Conservation (phyloP, 1,284 basidiomycete species). For the Mycena citricolor region DNA sequence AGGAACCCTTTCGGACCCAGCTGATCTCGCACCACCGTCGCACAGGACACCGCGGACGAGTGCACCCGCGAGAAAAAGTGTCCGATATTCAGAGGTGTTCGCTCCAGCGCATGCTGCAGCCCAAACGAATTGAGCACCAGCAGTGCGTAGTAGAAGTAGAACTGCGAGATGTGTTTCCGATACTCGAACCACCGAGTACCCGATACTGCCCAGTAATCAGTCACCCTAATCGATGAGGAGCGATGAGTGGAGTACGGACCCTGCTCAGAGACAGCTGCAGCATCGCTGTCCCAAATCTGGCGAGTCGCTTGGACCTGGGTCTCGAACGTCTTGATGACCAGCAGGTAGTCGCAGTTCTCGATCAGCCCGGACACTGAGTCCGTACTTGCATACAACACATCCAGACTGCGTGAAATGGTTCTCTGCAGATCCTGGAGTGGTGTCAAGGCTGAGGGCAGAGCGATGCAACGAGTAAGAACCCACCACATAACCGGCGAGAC, state of each 20-base stretch:
- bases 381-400: slow-evolving; percentile 86
- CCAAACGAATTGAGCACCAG: slow-evolving; percentile 94
- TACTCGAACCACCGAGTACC: slow-evolving; percentile 43
- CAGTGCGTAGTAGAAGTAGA: slow-evolving; percentile 84
- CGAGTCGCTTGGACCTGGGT: slow-evolving; percentile 74
- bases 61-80: slow-evolving; percentile 88
- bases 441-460: slow-evolving; percentile 5
- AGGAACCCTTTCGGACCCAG: slow-evolving; percentile 76
- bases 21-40: slow-evolving; percentile 70
- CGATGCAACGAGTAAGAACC: slow-evolving; percentile 31
- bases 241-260: too few species aligned
- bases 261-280: slow-evolving; percentile 24
- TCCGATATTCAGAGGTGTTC: slow-evolving; percentile 69
- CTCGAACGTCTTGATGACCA: slow-evolving; percentile 83
- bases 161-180: slow-evolving; percentile 57
- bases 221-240: too few species aligned
- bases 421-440: slow-evolving; percentile 74
- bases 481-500: slow-evolving; percentile 71
- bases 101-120: slow-evolving; percentile 88
- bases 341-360: slow-evolving; percentile 83
- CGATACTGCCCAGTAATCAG: too few species aligned
- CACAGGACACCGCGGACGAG: slow-evolving; percentile 70
- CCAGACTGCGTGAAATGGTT: slow-evolving; percentile 84
- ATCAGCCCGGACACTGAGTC: slow-evolving; percentile 82
- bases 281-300: slow-evolving; percentile 52